Evolutionary conservation across 805 yeast species (phyloP).

Genomic region (Wickerhamiella nectarea): DNA sequence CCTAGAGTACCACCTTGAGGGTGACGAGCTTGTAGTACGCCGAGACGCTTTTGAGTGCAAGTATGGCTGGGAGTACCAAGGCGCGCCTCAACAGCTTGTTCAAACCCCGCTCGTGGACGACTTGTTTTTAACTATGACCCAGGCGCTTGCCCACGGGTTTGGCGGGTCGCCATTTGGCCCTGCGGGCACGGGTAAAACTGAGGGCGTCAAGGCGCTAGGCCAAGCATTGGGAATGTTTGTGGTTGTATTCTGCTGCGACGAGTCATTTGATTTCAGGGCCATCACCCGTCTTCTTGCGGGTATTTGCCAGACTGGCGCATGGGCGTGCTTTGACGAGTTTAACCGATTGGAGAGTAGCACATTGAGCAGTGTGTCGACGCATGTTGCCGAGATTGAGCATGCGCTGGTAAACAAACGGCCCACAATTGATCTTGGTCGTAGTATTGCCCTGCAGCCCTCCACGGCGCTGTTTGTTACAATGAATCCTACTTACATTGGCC

Average conservation of each 20-base stretch:
- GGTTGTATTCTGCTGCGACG: constrained; percentile 83
- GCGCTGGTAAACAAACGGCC: constrained; percentile 28
- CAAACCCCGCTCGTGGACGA: constrained; percentile 57
- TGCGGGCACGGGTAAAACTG: constrained; percentile 96
- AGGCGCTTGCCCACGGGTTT: constrained; percentile 53
- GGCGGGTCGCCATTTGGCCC: constrained; percentile 96
- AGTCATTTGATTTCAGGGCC: constrained; percentile 66
- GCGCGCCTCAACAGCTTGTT: constrained; percentile 59
- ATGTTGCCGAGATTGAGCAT: constrained; percentile 54
- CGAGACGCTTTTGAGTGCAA: constrained; percentile 17
- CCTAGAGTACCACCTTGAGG: constrained; percentile 25
- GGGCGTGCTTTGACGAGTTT: constrained; percentile 96
- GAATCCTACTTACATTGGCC: constrained; percentile 81
- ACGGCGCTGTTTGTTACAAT: constrained; percentile 73
- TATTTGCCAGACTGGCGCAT: constrained; percentile 67
- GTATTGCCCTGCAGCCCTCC: constrained; percentile 15
- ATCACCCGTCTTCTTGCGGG: constrained; percentile 70
- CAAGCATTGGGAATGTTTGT: constrained; percentile 68
- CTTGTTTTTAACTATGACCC: constrained; percentile 55
- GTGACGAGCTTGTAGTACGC: constrained; percentile 30
- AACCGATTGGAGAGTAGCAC: constrained; percentile 60
- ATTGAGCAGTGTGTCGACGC: constrained; percentile 74
- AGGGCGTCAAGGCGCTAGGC: constrained; percentile 74
- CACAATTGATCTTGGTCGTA: constrained; percentile 18
- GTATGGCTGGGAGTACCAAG: constrained; percentile 78